Base-by-base conservation (phyloP, 139 green algal genomes). In the Chlorella sp. region DNA sequence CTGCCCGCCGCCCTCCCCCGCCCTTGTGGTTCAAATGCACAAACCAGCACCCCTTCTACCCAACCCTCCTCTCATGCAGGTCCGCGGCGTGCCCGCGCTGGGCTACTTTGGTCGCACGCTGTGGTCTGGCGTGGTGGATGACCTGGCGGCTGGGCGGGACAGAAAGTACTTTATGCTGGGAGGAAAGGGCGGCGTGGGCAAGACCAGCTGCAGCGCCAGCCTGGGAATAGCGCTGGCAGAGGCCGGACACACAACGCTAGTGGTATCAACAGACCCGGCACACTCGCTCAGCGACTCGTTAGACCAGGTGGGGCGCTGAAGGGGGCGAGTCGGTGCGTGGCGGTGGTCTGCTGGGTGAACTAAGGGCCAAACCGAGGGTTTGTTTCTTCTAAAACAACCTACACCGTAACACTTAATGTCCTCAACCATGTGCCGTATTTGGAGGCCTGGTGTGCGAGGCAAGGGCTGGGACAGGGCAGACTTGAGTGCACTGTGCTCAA, bases 131-230 rank as follows among this genome's bases (percentile, higher is more conserved):
- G 61, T 80, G 1, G 61, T 94, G 11, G 81, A 89, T 36, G 89
- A 91, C 9, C 89, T 92, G 42, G 77, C 89, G 24, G 77, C 76
- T 24, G 86, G 91, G 86, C 39, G 79, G 80, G 28, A 37, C 2
- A 60, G 83, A 60, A 79, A 90, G 88, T 98, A 95, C 91, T 96
- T 96, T 91, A 95, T 99, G 93, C 91, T 99, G 73, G 97, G 98
- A 19, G 98, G 98, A 82, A 99, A 99, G 94, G 98, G 98, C 64
- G 98, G 98, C 69, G 98, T 99, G 79, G 98, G 98, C 89, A 99
- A 99, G 96, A 99, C 98, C 80, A 98, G 93, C 91, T 95, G 95
- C 85, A 92, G 96, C 11, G 91, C 96, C 66, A 93, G 93, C 30
- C 92, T 99, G 61, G 98, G 93, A 7, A 94, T 99, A 36, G 91